Percentiles rank a stretch among this genome's conserved stretches.
phyloP scores from a whole-genome alignment of 1,284 basidiomycete genomes.

The Irpex sp. region DNA sequence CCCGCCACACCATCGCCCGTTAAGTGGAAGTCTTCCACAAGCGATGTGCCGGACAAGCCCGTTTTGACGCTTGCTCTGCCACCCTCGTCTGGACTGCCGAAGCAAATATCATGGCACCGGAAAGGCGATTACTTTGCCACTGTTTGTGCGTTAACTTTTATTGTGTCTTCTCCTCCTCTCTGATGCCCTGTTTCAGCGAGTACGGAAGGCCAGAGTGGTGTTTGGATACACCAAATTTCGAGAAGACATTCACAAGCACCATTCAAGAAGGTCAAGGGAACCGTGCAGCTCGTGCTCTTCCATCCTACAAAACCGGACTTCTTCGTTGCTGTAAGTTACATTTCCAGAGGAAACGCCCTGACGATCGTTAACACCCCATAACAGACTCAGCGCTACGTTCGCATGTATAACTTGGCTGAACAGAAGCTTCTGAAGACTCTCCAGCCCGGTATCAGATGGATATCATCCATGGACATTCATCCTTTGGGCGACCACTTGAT shows the following conservation, averaged over 20 bases:
- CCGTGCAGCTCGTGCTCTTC: slow-evolving; percentile 90
- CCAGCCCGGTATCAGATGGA: slow-evolving; percentile 93
- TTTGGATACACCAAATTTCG: slow-evolving; percentile 94
- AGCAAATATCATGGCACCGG: slow-evolving; percentile 90
- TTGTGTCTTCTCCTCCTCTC: neutral
- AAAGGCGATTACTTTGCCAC: slow-evolving; percentile 96
- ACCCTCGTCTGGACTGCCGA: slow-evolving; percentile 70
- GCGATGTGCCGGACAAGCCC: slow-evolving; percentile 49
- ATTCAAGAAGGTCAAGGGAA: slow-evolving; percentile 91
- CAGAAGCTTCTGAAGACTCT: slow-evolving; percentile 94
- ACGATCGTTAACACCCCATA: slow-evolving; percentile 1
- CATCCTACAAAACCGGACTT: slow-evolving; percentile 94
- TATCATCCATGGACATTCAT: slow-evolving; percentile 95
- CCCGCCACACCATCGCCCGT: too few species aligned
- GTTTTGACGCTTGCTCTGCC: slow-evolving; percentile 61
- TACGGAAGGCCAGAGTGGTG: slow-evolving; percentile 62
- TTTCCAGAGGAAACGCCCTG: neutral
- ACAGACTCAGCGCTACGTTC: slow-evolving; percentile 93
- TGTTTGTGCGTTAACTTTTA: slow-evolving; percentile 57
- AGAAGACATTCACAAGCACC: slow-evolving; percentile 96
- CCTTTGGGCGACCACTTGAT: slow-evolving; percentile 95
- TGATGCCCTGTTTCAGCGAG: slow-evolving; percentile 40
- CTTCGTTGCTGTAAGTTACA: slow-evolving; percentile 84
- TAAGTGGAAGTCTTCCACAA: slow-evolving; percentile 58
- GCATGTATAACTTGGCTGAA: slow-evolving; percentile 92